Percentiles rank a stretch among this genome's conserved stretches.
Evolutionary conservation across 371 early-diverging fungal genomes (phyloP).

Genomic region (Lichtheimia ramosa): DNA sequence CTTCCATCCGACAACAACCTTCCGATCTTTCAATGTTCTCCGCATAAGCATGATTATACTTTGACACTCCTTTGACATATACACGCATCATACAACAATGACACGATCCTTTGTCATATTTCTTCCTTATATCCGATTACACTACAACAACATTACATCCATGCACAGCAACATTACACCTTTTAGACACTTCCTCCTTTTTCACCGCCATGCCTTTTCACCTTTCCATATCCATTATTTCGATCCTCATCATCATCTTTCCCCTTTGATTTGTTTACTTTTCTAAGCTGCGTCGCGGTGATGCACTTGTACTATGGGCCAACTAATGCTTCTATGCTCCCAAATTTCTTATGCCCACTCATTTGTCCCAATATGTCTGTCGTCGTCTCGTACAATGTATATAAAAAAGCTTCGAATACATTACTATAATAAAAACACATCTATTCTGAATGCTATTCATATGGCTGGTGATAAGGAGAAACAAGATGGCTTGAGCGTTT

Average conservation of each 20-base stretch:
- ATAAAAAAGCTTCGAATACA: conserved; percentile 8
- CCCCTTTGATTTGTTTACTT: too few relatives aligned
- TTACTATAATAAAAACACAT: too few relatives aligned
- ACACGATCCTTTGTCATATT: neutral
- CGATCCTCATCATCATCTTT: neutral
- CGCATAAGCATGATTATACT: conserved; percentile 10
- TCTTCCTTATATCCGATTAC: too few relatives aligned
- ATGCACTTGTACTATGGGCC: conserved; percentile 8
- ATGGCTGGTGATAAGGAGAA: too few relatives aligned
- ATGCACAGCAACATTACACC: neutral
- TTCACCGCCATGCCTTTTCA: neutral
- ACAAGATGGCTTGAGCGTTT: conserved; percentile 3
- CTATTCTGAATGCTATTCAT: too few relatives aligned
- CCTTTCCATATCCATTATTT: neutral
- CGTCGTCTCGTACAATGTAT: conserved; percentile 8
- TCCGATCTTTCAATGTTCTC: conserved; percentile 22
- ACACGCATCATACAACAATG: neutral
- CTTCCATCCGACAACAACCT: conserved; percentile 17
- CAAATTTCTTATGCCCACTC: conserved; percentile 5
- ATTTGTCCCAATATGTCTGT: conserved; percentile 3
- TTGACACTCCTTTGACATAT: neutral
- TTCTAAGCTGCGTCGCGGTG: conserved; percentile 12
- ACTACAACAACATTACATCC: neutral
- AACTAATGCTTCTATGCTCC: neutral
- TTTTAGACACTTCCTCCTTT: conserved; percentile 1